Evolutionary conservation across 1,139 yeast genomes (phyloP).

Genomic region (Williopsis jadinii): DNA sequence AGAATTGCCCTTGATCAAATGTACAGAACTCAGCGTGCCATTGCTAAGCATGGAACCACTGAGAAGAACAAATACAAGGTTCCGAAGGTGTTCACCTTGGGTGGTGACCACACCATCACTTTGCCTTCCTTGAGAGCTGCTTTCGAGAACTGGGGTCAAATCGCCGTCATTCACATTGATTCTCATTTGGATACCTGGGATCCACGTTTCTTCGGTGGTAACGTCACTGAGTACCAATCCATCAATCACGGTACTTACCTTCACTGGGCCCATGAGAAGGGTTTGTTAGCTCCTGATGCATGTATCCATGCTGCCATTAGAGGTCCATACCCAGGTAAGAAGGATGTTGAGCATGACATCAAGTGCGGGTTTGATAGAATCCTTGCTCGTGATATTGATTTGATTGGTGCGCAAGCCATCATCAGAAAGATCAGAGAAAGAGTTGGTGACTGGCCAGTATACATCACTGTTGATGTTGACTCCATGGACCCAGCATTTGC

Average conservation of each 20-base stretch:
- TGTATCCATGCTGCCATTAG: constrained; percentile 34
- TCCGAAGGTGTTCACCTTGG: constrained; percentile 43
- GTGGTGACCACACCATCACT: constrained; percentile 55
- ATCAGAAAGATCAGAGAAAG: constrained; percentile 31
- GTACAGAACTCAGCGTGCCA: constrained; percentile 44
- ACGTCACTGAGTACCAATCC: constrained; percentile 33
- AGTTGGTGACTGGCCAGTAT: constrained; percentile 36
- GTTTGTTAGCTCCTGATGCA: constrained; percentile 34
- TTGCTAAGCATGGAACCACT: constrained; percentile 33
- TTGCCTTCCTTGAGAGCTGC: constrained; percentile 47
- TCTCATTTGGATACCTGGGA: constrained; percentile 58
- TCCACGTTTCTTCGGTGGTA: constrained; percentile 29
- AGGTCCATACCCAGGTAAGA: constrained; percentile 25
- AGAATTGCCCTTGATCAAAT: constrained; percentile 50
- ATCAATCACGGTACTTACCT: constrained; percentile 50
- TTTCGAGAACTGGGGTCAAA: constrained; percentile 39
- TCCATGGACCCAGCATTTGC: constrained; percentile 29
- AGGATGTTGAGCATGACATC: constrained; percentile 40
- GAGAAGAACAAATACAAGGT: constrained; percentile 20
- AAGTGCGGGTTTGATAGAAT: constrained; percentile 14
- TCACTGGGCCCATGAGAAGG: constrained; percentile 54
- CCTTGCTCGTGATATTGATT: constrained; percentile 11
- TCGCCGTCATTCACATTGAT: constrained; percentile 49
- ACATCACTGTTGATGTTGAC: constrained; percentile 50
- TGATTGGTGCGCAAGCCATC: constrained; percentile 35